Evolutionary conservation across 2,329 filamentous ascomycete species (phyloP).

Genomic region (Arthroderma uncinatum): DNA sequence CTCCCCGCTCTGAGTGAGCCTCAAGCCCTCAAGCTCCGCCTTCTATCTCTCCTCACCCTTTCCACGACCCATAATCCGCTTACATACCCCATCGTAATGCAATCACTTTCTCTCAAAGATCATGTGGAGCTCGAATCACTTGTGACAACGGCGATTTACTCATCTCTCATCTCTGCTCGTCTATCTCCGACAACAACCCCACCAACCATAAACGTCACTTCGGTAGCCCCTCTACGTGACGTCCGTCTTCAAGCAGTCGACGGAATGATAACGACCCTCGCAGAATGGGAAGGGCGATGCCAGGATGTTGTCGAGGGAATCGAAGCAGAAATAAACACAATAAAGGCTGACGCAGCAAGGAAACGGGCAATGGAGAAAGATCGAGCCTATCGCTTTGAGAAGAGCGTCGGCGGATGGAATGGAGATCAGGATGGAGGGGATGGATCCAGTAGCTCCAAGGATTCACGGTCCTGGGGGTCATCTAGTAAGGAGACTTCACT

Average conservation of each 20-base stretch:
- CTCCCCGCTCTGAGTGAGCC: slow-evolving; percentile 62
- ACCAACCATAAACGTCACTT: slow-evolving; percentile 62
- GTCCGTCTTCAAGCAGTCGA: slow-evolving; percentile 62
- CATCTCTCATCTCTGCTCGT: slow-evolving; percentile 67
- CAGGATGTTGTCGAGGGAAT: slow-evolving; percentile 60
- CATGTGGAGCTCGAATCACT: slow-evolving; percentile 68
- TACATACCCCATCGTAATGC: slow-evolving; percentile 59
- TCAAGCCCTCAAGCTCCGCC: slow-evolving; percentile 75
- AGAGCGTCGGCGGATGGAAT: slow-evolving; percentile 36
- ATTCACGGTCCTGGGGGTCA: background rate
- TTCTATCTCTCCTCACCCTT: slow-evolving; percentile 77
- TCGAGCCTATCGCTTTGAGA: slow-evolving; percentile 41
- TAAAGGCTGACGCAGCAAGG: slow-evolving; percentile 49
- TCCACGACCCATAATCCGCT: slow-evolving; percentile 57
- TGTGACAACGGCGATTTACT: slow-evolving; percentile 78
- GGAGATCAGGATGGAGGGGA: slow-evolving; percentile 17
- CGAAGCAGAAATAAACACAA: slow-evolving; percentile 59
- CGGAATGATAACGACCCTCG: slow-evolving; percentile 55
- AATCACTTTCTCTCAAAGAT: slow-evolving; percentile 54
- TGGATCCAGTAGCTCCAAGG: slow-evolving; percentile 11
- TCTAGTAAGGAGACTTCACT: slow-evolving; percentile 9
- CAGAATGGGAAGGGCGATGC: slow-evolving; percentile 70
- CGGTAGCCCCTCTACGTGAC: slow-evolving; percentile 77
- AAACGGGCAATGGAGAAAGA: slow-evolving; percentile 43
- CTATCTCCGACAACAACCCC: slow-evolving; percentile 77